phyloP scores from a whole-genome alignment of 192 early-diverging fungal genomes.

The Umbelopsis ramanniana region DNA sequence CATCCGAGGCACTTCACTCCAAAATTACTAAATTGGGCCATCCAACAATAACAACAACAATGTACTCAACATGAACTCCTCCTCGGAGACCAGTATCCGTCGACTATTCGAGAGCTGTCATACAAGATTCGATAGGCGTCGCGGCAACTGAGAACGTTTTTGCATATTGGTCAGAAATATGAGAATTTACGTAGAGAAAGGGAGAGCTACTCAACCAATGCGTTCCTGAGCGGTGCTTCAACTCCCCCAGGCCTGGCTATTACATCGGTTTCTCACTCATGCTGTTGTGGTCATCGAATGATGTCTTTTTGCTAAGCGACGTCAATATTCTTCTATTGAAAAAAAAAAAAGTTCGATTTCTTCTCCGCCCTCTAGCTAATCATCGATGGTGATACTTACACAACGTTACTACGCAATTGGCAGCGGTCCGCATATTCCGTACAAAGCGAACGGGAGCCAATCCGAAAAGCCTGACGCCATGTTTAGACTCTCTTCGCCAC shows the following conservation, averaged over 20 bases:
- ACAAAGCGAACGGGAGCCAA: constrained; percentile 3
- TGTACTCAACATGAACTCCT: constrained; percentile 16
- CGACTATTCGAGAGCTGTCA: not conserved
- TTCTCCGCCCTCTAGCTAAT: too few relatives aligned
- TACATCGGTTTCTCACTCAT: not conserved
- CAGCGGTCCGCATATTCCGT: not conserved
- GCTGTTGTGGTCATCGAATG: not conserved
- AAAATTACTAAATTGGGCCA: constrained; percentile 13
- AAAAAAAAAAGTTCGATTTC: too few relatives aligned
- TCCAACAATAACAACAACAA: constrained; percentile 21
- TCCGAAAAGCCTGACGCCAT: constrained; percentile 6
- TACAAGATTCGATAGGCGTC: not conserved
- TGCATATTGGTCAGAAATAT: not conserved
- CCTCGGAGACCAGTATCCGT: constrained; percentile 7
- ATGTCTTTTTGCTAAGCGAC: not conserved
- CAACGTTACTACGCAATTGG: not conserved
- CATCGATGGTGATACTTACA: too few relatives aligned
- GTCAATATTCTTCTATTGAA: too few relatives aligned
- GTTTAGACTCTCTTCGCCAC: constrained; percentile 13
- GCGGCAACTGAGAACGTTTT: not conserved
- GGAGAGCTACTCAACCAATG: not conserved
- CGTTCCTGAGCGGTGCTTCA: constrained; percentile 18
- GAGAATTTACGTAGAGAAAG: not conserved
- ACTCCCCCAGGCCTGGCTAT: not conserved
- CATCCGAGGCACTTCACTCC: constrained; percentile 21